Evolutionary conservation across 257 asterid genomes (phyloP).

Genomic region (Forsythia viridissima): DNA sequence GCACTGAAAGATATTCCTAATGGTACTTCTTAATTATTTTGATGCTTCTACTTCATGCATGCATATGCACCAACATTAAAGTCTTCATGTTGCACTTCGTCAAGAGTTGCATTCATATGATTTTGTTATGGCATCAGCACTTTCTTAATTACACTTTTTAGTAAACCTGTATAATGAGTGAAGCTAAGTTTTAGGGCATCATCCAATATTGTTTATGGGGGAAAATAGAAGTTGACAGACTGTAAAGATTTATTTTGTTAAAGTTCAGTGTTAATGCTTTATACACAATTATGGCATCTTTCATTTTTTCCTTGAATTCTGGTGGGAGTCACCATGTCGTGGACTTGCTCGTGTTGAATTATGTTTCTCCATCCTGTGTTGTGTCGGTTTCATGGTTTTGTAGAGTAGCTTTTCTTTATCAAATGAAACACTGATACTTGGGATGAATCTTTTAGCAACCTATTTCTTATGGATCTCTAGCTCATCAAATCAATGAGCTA

Average conservation of each 20-base stretch:
- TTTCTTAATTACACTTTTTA: background rate
- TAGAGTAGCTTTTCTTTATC: background rate
- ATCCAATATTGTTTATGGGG: background rate
- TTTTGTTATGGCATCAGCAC: background rate
- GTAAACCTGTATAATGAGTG: background rate
- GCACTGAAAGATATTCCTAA: slow-evolving; percentile 92
- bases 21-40: slow-evolving; percentile 47
- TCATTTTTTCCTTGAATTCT: background rate
- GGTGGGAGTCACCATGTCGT: background rate
- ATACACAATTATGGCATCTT: background rate
- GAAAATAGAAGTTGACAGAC: background rate
- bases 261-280: too few species aligned
- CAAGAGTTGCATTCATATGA: background rate
- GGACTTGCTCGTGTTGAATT: background rate
- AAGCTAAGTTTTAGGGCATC: background rate
- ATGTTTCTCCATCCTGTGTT: background rate
- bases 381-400: background rate
- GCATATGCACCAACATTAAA: background rate
- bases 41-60: background rate
- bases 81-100: background rate
- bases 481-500: background rate
- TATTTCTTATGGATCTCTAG: background rate
- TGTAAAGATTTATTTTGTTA: background rate
- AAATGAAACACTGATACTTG: background rate
- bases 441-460: background rate